A percentile compares a stretch with the other conserved stretches of the same genome.
These are phyloP conservation scores for Artemisia argyi DNA, from an alignment of 129 eudicot species.

Conservation along the genomic window DNA sequence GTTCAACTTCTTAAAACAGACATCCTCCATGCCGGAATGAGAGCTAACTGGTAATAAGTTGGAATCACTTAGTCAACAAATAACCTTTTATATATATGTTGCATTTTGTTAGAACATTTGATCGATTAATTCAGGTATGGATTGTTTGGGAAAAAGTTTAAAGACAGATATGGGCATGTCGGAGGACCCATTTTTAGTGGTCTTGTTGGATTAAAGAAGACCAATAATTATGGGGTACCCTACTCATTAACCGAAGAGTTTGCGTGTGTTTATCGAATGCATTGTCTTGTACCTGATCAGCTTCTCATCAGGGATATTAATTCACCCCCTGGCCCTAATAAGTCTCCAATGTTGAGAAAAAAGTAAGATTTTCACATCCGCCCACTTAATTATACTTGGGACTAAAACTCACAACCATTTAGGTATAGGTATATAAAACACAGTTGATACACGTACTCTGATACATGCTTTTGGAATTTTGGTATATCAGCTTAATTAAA, in stretches of 20 bases:
- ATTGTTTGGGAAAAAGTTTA: slow-evolving; percentile 45
- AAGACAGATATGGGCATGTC: slow-evolving; percentile 50
- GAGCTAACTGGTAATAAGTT: slow-evolving; percentile 47
- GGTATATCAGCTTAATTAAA: too few relatives aligned
- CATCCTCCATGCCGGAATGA: slow-evolving; percentile 54
- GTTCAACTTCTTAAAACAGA: slow-evolving; percentile 65
- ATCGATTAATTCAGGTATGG: slow-evolving; percentile 41
- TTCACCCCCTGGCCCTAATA: slow-evolving; percentile 43
- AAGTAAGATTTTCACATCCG: slow-evolving; percentile 26
- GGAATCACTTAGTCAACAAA: background rate
- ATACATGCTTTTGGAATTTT: too few relatives aligned
- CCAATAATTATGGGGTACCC: slow-evolving; percentile 45
- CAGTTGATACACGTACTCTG: too few relatives aligned
- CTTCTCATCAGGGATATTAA: slow-evolving; percentile 43
- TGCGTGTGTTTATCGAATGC: slow-evolving; percentile 59
- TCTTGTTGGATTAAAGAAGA: slow-evolving; percentile 44
- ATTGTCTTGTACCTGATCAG: slow-evolving; percentile 51
- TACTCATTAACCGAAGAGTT: slow-evolving; percentile 31
- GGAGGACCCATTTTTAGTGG: slow-evolving; percentile 46
- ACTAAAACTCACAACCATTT: background rate
- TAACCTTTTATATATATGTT: background rate
- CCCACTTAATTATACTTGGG: background rate
- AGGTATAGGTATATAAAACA: too few relatives aligned
- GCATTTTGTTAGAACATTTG: background rate
- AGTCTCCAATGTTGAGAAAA: slow-evolving; percentile 42